These are phyloP conservation scores for Fusarium algeriense DNA, from an alignment of 2,329 filamentous ascomycete species.

Conservation along the genomic window DNA sequence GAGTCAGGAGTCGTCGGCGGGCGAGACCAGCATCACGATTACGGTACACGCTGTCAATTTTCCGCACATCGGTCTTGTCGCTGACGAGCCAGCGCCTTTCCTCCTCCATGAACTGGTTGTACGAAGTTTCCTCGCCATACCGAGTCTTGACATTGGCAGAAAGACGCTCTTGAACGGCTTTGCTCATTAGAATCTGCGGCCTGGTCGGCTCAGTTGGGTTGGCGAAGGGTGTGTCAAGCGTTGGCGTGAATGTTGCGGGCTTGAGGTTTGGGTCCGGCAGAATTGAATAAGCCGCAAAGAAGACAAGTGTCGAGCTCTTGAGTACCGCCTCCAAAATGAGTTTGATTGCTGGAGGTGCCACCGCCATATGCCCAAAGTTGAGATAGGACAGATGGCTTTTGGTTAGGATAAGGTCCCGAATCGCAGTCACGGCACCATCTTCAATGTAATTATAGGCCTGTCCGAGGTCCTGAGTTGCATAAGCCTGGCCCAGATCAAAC, in stretches of 20 bases:
- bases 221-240: constrained; percentile 43
- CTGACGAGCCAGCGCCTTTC: constrained; percentile 57
- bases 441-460: constrained; percentile 63
- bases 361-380: constrained; percentile 56
- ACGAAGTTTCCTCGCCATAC: constrained; percentile 50
- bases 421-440: constrained; percentile 51
- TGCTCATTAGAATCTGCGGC: constrained; percentile 46
- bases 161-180: constrained; percentile 49
- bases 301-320: constrained; percentile 52
- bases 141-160: constrained; percentile 48
- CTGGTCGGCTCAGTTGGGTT: constrained; percentile 42
- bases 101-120: constrained; percentile 50
- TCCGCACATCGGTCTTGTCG: constrained; percentile 55
- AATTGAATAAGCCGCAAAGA: constrained; percentile 54
- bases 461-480: constrained; percentile 59
- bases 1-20: constrained; percentile 50
- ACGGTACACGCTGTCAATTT: constrained; percentile 60
- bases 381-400: constrained; percentile 55
- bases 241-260: constrained; percentile 48
- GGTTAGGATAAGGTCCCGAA: constrained; percentile 52
- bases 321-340: constrained; percentile 49
- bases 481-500: constrained; percentile 61
- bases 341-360: constrained; percentile 48
- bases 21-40: constrained; percentile 56
- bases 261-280: constrained; percentile 46